phyloP scores from a whole-genome alignment of 1,284 basidiomycete genomes.

The Peniophora sp. region DNA sequence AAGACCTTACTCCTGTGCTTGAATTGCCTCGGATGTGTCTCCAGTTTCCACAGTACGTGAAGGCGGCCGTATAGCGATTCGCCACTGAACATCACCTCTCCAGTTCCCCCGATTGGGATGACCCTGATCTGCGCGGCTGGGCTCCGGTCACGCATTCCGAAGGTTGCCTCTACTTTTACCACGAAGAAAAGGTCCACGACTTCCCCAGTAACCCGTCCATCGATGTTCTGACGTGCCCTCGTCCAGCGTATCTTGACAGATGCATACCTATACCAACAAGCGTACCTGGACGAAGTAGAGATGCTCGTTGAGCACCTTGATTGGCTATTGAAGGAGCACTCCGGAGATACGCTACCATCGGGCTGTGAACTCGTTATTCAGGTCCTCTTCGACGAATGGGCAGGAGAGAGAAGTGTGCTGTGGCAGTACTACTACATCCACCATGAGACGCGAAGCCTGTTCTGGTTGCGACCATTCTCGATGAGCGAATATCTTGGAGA shows the following conservation, averaged over 20 bases:
- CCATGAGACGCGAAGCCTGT: constrained; percentile 15
- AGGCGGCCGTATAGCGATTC: too few species aligned
- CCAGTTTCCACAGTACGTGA: too few species aligned
- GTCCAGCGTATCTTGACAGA: constrained; percentile 15
- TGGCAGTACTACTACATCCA: constrained; percentile 23
- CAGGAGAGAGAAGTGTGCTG: constrained; percentile 4
- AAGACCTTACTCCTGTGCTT: too few species aligned
- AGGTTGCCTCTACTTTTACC: constrained; percentile 8
- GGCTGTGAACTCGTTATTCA: constrained; percentile 10
- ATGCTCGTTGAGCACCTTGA: constrained; percentile 4
- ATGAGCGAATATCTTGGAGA: constrained; percentile 9
- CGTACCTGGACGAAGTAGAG: constrained; percentile 9
- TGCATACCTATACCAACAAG: constrained; percentile 11
- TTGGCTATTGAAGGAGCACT: not conserved
- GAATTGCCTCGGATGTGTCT: too few species aligned
- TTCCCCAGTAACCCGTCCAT: constrained; percentile 3
- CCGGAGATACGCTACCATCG: constrained; percentile 6
- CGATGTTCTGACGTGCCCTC: not conserved
- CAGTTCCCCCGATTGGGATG: too few species aligned
- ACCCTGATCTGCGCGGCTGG: not conserved
- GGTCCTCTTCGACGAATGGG: constrained; percentile 16
- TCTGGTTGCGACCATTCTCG: constrained; percentile 19
- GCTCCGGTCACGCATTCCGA: not conserved
- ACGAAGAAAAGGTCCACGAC: constrained; percentile 21
- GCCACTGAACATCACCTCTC: too few species aligned